Base-by-base conservation (phyloP, 2,329 filamentous ascomycete species). In the Plenodomus tracheiphilus region DNA sequence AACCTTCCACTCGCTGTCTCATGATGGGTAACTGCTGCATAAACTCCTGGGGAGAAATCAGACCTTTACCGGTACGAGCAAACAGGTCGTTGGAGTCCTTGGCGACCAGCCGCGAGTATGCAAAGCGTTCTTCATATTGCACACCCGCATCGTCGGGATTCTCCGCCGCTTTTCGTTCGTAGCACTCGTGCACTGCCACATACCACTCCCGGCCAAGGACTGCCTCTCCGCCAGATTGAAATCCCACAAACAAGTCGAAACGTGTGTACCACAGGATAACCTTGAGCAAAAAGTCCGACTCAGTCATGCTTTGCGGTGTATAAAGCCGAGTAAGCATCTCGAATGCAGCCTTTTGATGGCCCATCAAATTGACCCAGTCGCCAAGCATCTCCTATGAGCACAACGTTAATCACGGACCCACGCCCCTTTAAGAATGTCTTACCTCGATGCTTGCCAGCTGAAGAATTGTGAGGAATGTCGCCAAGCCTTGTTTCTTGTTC, bases 361-460 rank as follows among this genome's bases (percentile, higher is more conserved):
- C 89, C 73, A 94, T 87, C 15, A 97, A 79, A 63, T 95, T 97
- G 44, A 95, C 85, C 91, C 91, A 97, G 68, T 99, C 94, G 11
- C 94, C 94, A 39, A 97, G 80, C 63, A 91, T 95, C 74, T 97
- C 94, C 91, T 96, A 63, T 43, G 20, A 43, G 47, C 17, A 41
- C 46, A 41, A 42, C 25, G 41, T 62, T 36, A 62, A 59, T 41
- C 18, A 30, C 7, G 6, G 10, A 30, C 8, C 2, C 13, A 15
- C 4, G n/a, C 13, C 4, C 10, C 15, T 17, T 17, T 17, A 40
- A 25, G 32, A 22, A 18, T 18, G 10, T 22, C 77, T 65, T 79
- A 95, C 91, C 83, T 99, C 94, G 47, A 97, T 94, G 2, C 90
- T 95, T 46, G 92, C 91, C 41, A 97, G 81, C 64, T 97, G 92